Conservation (phyloP, 73 alveolate species). For the Paramecium bursaria region DNA sequence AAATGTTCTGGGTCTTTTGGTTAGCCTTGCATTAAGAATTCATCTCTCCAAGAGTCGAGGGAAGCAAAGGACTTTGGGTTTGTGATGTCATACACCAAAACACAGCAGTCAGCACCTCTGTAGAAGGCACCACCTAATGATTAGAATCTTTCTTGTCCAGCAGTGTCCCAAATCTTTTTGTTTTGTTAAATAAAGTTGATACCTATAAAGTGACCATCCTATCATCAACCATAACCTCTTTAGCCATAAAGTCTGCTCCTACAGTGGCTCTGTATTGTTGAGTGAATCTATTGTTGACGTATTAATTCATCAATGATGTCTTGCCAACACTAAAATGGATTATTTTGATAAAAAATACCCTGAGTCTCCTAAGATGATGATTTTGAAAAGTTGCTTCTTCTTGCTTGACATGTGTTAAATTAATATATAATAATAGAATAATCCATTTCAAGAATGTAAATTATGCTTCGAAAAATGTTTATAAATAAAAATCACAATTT, state of each 20-base stretch:
- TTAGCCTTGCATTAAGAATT: slow-evolving; percentile 84
- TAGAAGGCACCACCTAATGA: slow-evolving; percentile 97
- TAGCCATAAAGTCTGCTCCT: slow-evolving; percentile 98
- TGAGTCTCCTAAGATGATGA: slow-evolving; percentile 96
- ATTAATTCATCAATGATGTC: slow-evolving; percentile 92
- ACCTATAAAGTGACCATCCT: slow-evolving; percentile 90
- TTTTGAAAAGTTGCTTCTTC: slow-evolving; percentile 93
- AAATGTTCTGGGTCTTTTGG: slow-evolving; percentile 95
- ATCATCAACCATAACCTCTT: slow-evolving; percentile 90
- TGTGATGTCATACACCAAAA: slow-evolving; percentile 91
- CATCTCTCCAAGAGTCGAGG: slow-evolving; percentile 95
- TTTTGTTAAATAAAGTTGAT: slow-evolving; percentile 81
- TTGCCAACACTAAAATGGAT: slow-evolving; percentile 87
- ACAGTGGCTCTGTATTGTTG: slow-evolving; percentile 94
- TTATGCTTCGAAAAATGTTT: too few species aligned
- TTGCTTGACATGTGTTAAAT: slow-evolving; percentile 88
- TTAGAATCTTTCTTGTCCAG: slow-evolving; percentile 84
- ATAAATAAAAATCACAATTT: too few species aligned
- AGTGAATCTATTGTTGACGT: slow-evolving; percentile 87
- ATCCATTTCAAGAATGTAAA: too few species aligned
- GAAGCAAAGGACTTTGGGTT: slow-evolving; percentile 90
- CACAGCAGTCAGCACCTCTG: slow-evolving; percentile 99
- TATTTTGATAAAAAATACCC: slow-evolving; percentile 65
- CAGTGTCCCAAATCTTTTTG: slow-evolving; percentile 81
- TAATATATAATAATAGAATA: too few species aligned